phyloP scores from a whole-genome alignment of 257 asterid species.

The Capsicum rhomboideum region DNA sequence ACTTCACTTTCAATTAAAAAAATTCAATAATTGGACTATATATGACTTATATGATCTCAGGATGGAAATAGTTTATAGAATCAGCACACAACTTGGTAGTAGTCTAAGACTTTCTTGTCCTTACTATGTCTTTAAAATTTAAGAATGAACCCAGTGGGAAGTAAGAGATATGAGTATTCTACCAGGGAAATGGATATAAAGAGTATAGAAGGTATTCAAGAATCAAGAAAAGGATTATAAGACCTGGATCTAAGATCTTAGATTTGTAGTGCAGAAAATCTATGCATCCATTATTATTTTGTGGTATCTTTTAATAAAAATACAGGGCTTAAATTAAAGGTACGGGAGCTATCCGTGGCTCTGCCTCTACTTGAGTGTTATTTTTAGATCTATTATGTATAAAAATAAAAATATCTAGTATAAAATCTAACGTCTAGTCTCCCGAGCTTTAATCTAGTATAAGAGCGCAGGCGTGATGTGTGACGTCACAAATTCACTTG shows the following conservation, averaged over 20 bases:
- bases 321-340: too few relatives aligned
- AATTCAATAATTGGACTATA: background rate
- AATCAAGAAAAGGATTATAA: background rate
- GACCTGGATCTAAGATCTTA: background rate
- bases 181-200: background rate
- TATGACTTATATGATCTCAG: background rate
- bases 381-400: too few relatives aligned
- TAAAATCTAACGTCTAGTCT: too few relatives aligned
- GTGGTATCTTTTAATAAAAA: too few relatives aligned
- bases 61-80: background rate
- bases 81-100: conserved; percentile 4
- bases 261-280: background rate
- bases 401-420: too few relatives aligned
- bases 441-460: too few relatives aligned
- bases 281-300: too few relatives aligned
- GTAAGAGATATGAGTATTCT: background rate
- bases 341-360: too few relatives aligned
- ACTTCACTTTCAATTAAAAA: background rate
- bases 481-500: too few relatives aligned
- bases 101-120: conserved; percentile 37
- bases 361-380: too few relatives aligned
- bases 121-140: background rate
- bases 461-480: too few relatives aligned
- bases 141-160: background rate
- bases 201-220: background rate